Evolutionary conservation across 2,329 filamentous ascomycete species (phyloP).

Genomic region (Penicillium vulpinum): DNA sequence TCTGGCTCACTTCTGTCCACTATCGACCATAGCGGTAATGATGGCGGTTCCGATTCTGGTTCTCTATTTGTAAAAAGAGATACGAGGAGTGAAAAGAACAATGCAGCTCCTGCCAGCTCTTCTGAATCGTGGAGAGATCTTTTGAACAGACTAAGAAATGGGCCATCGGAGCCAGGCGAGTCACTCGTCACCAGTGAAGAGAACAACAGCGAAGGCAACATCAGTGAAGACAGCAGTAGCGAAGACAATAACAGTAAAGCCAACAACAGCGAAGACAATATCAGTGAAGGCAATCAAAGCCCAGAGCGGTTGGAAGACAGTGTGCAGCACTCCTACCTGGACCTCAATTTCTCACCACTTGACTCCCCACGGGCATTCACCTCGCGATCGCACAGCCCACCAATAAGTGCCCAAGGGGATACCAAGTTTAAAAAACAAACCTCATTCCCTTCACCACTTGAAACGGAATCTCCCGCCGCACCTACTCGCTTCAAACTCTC

Average conservation of each 20-base stretch:
- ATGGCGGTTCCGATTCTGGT: neutral
- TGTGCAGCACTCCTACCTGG: slow-evolving; percentile 17
- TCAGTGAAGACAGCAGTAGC: neutral
- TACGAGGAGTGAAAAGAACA: neutral
- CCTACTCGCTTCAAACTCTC: slow-evolving; percentile 15
- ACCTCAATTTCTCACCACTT: slow-evolving; percentile 9
- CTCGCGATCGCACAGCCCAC: slow-evolving; percentile 14
- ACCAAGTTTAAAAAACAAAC: slow-evolving; percentile 2
- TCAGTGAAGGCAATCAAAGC: neutral
- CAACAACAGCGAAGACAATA: neutral
- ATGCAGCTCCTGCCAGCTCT: neutral
- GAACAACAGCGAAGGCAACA: neutral
- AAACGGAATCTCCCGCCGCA: slow-evolving; percentile 6
- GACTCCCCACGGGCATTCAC: slow-evolving; percentile 7
- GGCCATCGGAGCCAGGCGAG: neutral
- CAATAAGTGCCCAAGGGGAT: slow-evolving; percentile 16
- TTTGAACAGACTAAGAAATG: neutral
- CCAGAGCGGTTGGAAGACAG: slow-evolving; percentile 12
- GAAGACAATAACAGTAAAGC: neutral
- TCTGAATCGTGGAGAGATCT: slow-evolving; percentile 3
- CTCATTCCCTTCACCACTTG: neutral
- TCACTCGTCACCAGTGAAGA: neutral
- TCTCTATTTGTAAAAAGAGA: neutral
- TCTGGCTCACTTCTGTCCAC: slow-evolving; percentile 18
- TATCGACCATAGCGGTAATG: slow-evolving; percentile 5